Conservation (phyloP, 2,329 filamentous ascomycete species). For the Westerdykella ornata region DNA sequence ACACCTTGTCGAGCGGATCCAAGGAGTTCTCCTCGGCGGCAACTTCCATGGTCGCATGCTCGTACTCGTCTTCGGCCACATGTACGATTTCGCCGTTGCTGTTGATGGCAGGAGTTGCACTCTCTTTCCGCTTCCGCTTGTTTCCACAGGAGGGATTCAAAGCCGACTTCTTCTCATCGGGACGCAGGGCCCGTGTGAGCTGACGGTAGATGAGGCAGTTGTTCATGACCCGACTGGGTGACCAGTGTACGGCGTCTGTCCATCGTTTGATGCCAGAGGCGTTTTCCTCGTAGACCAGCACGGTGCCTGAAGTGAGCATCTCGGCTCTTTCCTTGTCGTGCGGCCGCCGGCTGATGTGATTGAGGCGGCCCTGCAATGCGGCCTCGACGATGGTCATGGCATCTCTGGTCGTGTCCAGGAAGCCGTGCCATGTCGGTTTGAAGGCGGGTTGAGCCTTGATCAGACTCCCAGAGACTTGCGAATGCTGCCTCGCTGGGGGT, state of each 20-base stretch:
- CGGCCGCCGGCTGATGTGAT: conserved; percentile 73
- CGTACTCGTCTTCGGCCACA: conserved; percentile 32
- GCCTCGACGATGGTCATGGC: conserved; percentile 76
- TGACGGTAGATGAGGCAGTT: conserved; percentile 85
- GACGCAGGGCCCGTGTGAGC: conserved; percentile 42
- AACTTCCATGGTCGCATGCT: conserved; percentile 21
- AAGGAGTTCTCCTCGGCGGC: conserved; percentile 14
- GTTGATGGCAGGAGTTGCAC: conserved; percentile 18
- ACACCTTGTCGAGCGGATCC: conserved; percentile 28
- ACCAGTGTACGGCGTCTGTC: conserved; percentile 91
- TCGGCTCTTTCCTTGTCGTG: conserved; percentile 74
- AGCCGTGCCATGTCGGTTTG: conserved; percentile 60
- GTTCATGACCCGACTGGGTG: conserved; percentile 74
- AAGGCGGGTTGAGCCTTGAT: conserved; percentile 41
- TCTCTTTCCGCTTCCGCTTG: conserved; percentile 35
- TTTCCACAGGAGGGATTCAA: conserved; percentile 32
- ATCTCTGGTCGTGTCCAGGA: conserved; percentile 63
- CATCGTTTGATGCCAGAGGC: conserved; percentile 88
- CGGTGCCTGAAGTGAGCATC: conserved; percentile 74
- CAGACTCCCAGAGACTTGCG: conserved; percentile 18
- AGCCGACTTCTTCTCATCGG: conserved; percentile 34
- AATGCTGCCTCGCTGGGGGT: conserved; percentile 21
- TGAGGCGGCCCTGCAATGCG: conserved; percentile 61
- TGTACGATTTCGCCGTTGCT: conserved; percentile 26
- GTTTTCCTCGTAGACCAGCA: conserved; percentile 89